phyloP scores from a whole-genome alignment of 73 alveolate species.

The Tetrahymena thermophila region DNA sequence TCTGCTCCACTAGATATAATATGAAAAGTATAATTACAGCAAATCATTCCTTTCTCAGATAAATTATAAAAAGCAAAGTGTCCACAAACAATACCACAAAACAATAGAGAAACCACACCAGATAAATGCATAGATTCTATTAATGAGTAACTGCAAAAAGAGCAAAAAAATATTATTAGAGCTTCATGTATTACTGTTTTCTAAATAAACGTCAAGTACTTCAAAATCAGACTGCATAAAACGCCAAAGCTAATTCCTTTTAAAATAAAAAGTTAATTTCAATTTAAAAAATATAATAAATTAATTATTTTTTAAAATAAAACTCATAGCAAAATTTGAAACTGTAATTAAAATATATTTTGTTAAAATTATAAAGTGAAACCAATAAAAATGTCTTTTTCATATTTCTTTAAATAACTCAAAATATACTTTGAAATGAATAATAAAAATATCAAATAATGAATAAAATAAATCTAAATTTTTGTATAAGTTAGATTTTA shows the following conservation, averaged over 20 bases:
- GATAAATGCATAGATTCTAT: neutral
- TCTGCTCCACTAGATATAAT: neutral
- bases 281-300: neutral
- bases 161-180: neutral
- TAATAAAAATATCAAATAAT: too few species aligned
- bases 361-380: too few species aligned
- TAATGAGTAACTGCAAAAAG: neutral
- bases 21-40: neutral
- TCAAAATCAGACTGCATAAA: neutral
- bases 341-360: too few species aligned
- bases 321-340: too few species aligned
- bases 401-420: too few species aligned
- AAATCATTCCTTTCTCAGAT: neutral
- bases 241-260: neutral
- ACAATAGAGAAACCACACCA: neutral
- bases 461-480: too few species aligned
- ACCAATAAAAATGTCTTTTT: too few species aligned
- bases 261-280: neutral
- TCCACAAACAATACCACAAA: neutral
- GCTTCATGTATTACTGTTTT: neutral
- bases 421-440: too few species aligned
- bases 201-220: neutral
- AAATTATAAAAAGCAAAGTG: neutral
- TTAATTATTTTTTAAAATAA: too few species aligned
- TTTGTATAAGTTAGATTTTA: too few species aligned